Evolutionary conservation across 2,329 filamentous ascomycete genomes (phyloP).

Genomic region (Mollisiaceae sp.): DNA sequence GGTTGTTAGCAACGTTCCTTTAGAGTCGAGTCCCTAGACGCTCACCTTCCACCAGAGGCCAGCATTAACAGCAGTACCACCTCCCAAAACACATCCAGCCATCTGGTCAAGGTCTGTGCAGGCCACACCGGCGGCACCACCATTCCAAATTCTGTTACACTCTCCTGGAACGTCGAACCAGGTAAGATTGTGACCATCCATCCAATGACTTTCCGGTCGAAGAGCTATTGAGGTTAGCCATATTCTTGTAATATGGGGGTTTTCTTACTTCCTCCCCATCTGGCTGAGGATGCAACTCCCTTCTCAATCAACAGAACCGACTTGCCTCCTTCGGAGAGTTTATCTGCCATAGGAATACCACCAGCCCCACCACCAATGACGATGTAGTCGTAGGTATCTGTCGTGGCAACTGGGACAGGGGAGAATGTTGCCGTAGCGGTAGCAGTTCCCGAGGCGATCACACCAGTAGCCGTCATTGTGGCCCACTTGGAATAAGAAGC

Average conservation of each 20-base stretch:
- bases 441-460: constrained; percentile 32
- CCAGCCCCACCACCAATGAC: constrained; percentile 60
- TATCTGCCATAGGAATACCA: constrained; percentile 60
- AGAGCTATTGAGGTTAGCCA: constrained; percentile 22
- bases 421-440: constrained; percentile 39
- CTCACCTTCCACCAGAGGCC: constrained; percentile 69
- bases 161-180: constrained; percentile 75
- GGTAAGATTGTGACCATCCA: constrained; percentile 63
- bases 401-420: constrained; percentile 49
- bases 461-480: constrained; percentile 37
- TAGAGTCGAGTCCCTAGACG: neutral
- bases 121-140: constrained; percentile 51
- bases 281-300: constrained; percentile 65
- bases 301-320: constrained; percentile 68
- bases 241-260: neutral
- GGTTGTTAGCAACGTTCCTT: constrained; percentile 22
- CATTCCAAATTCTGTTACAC: constrained; percentile 66
- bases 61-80: constrained; percentile 61
- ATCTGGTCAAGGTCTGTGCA: constrained; percentile 75
- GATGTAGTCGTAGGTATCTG: constrained; percentile 58
- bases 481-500: constrained; percentile 43
- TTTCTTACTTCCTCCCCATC: constrained; percentile 60
- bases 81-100: constrained; percentile 74
- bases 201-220: constrained; percentile 58
- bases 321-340: constrained; percentile 65